Base-by-base conservation (phyloP, 2,329 filamentous ascomycete species). In the Sclerotinia subarctica region DNA sequence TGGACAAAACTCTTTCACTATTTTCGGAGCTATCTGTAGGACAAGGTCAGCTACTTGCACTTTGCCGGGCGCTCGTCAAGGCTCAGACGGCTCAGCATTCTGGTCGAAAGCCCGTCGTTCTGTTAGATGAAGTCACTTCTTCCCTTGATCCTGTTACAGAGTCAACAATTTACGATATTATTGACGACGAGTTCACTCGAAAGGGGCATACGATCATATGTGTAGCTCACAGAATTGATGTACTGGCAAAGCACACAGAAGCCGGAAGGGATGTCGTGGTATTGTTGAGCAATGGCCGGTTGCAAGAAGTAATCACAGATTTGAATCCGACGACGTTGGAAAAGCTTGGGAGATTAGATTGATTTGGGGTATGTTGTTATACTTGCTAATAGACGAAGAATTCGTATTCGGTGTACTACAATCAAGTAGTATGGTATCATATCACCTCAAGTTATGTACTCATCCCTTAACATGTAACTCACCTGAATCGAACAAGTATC, bases 241-340 rank as follows among this genome's bases (percentile, higher is more conserved):
- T 32, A 1, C 35, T 60, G 5, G 21, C 44, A 17, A 35, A 60
- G 6, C 21, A 49, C 3, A 24, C 21, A 2, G 47, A 64, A 47
- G 5, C n/a, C 1, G 32, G 47, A 13, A 64, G 47, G n/a, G 32
- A 52, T 21, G n/a, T 15, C 1, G n/a, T 64, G 26, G 32, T 64
- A 42, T 29, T 64, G 1, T 49, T 64, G 35, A 24, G 47, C 8
- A 42, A 64, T 53, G 32, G 32, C 8, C 47, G 19, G 32, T 64
- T 64, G 47, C 62, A 64, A 19, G 49, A 64, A 54, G 35, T 54
- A 24, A 54, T 64, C 26, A 44, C 35, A 53, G 35, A 64, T 32
- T n/a, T 64, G 32, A 53, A 64, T 46, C 0, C 11, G 29, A 26
- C 2, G 49, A 32, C 11, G 3, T 32, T 54, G 24, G 49, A 64